Evolutionary conservation across 306 rosid species (phyloP), one percentile per base, ranked within the genome.

Genomic region (Albizia julibrissin): DNA sequence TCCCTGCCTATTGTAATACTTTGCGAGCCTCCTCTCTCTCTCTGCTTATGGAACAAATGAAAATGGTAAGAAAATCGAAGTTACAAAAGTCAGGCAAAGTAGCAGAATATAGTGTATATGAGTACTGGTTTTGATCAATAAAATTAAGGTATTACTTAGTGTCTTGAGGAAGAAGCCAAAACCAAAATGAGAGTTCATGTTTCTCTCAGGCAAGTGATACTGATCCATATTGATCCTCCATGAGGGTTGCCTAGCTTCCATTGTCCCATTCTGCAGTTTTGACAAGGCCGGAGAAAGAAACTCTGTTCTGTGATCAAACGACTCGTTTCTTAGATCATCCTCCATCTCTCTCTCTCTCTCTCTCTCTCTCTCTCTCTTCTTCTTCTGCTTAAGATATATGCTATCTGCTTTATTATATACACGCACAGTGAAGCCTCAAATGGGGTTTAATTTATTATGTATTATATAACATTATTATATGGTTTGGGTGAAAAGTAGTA

Each of bases 211-310:
- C 52, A 89, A 84, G 9, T 56, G 88, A 84, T 89, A 72, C 39
- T 82, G 85, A 10, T 91, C 97, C 86, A 95, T 86, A 40, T 83
- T 93, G 87, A 95, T 93, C 85, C 95, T 86, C 99, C 99, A 95
- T 6, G 97, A 85, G 13, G 97, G 90, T 50, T 88, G 92, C 10
- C 87, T 86, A 19, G 91, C 77, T 21, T 88, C 77, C 89, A 81
- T 85, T 1, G 80, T 33, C 46, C 81, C 89, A 22, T 77, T 73
- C 81, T 64, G 87, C 39, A 62, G 39, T 42, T 69, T 40, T 0
- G 84, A 84, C 8, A 84, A 66, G 1, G 67, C 89, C 0, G 99
- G 99, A 0, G 97, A 95, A 75, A 95, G 87, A 84, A 93, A 92
- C 81, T 95, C 99, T 0, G 86, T 84, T 76, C 98, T 69, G 71